These are phyloP conservation scores for Cladosporium sp. DNA, from an alignment of 2,329 filamentous ascomycete species.

Conservation along the genomic window DNA sequence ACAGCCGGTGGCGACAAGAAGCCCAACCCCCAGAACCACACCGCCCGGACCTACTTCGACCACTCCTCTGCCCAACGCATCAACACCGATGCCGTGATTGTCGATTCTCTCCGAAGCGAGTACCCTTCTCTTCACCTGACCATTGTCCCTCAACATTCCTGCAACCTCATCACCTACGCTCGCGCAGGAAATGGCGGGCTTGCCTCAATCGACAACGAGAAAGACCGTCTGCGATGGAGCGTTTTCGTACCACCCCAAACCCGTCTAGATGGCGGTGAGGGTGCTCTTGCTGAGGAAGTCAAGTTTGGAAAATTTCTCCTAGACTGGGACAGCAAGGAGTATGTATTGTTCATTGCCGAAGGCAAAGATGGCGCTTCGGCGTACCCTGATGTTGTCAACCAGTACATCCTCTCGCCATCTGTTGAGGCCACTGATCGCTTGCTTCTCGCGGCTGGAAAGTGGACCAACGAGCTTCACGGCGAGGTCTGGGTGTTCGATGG, in stretches of 20 bases:
- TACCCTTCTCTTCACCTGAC: slow-evolving; percentile 43
- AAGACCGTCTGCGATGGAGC: slow-evolving; percentile 36
- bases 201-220: slow-evolving; percentile 38
- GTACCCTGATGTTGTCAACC: slow-evolving; percentile 33
- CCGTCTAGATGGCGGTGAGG: slow-evolving; percentile 34
- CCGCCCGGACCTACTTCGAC: slow-evolving; percentile 38
- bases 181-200: slow-evolving; percentile 37
- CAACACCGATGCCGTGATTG: slow-evolving; percentile 40
- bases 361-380: slow-evolving; percentile 34
- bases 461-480: slow-evolving; percentile 53
- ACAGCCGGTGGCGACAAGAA: slow-evolving; percentile 14
- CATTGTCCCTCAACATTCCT: slow-evolving; percentile 30
- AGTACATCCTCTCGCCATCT: slow-evolving; percentile 41
- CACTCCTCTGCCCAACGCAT: slow-evolving; percentile 40
- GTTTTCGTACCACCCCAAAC: slow-evolving; percentile 36
- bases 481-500: slow-evolving; percentile 64
- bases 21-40: slow-evolving; percentile 28
- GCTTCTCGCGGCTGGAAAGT: slow-evolving; percentile 51
- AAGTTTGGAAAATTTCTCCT: slow-evolving; percentile 44
- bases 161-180: slow-evolving; percentile 40
- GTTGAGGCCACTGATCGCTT: slow-evolving; percentile 43
- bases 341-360: slow-evolving; percentile 39
- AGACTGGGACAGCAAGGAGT: slow-evolving; percentile 42
- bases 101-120: slow-evolving; percentile 41
- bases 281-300: slow-evolving; percentile 34